Evolutionary conservation across 768 basidiomycete species (phyloP).

Genomic region (Boletus speciosus): DNA sequence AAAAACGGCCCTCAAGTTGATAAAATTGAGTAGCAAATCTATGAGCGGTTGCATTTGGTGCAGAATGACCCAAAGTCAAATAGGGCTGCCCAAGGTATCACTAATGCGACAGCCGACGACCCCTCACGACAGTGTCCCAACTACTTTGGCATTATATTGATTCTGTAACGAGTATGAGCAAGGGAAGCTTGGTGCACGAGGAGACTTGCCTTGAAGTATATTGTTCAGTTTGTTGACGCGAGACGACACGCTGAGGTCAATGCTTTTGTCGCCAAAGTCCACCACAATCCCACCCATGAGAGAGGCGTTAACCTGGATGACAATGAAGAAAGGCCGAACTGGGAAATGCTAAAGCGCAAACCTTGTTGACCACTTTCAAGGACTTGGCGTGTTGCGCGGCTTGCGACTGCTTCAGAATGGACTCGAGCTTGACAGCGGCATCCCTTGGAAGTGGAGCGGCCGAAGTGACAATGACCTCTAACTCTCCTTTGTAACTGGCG

Average conservation of each 20-base stretch:
- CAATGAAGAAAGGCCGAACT: not conserved
- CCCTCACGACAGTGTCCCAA: not conserved
- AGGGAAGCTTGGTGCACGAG: not conserved
- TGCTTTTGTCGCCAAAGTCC: conserved; percentile 97
- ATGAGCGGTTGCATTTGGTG: not conserved
- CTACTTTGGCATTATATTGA: conserved; percentile 19
- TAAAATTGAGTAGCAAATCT: not conserved
- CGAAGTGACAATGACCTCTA: conserved; percentile 89
- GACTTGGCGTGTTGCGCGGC: conserved; percentile 83
- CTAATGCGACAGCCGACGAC: not conserved
- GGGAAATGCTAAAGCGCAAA: conserved; percentile 30
- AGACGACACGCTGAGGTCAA: conserved; percentile 92
- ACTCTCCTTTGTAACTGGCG: conserved; percentile 85
- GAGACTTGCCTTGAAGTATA: conserved; percentile 69
- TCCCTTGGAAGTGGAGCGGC: conserved; percentile 78
- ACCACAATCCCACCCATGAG: conserved; percentile 90
- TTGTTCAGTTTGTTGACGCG: conserved; percentile 94
- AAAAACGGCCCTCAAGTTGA: not conserved
- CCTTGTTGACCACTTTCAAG: conserved; percentile 90
- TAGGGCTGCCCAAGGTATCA: not conserved
- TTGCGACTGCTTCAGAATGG: conserved; percentile 81
- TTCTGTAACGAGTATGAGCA: conserved; percentile 20
- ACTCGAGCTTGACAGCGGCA: conserved; percentile 73
- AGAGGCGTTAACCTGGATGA: conserved; percentile 78
- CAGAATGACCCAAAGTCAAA: not conserved